phyloP scores from a whole-genome alignment of 805 yeast genomes.

The Lipomyces sp. region DNA sequence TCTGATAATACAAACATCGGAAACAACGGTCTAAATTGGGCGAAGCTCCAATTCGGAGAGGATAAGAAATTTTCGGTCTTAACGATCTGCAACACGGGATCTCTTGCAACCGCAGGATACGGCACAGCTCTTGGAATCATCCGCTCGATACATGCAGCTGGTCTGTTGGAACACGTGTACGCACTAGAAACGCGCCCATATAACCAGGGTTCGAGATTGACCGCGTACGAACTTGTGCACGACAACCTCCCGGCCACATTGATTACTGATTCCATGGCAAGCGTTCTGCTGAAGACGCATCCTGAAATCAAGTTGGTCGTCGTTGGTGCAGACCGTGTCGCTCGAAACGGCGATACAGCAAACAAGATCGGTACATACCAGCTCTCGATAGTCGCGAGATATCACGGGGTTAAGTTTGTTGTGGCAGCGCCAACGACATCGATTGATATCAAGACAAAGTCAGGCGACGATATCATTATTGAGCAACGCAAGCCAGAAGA shows the following conservation, averaged over 20 bases:
- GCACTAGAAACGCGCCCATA: conserved; percentile 95
- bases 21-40: conserved; percentile 71
- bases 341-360: conserved; percentile 90
- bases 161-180: conserved; percentile 58
- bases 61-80: conserved; percentile 73
- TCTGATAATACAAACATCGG: conserved; percentile 78
- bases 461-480: conserved; percentile 75
- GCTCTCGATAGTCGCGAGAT: conserved; percentile 68
- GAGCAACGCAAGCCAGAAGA: conserved; percentile 86
- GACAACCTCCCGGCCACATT: conserved; percentile 85
- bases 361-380: conserved; percentile 96
- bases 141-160: conserved; percentile 56
- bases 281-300: conserved; percentile 57
- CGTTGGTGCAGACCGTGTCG: conserved; percentile 95
- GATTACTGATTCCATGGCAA: conserved; percentile 88
- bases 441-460: conserved; percentile 61
- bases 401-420: conserved; percentile 69
- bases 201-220: conserved; percentile 91
- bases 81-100: conserved; percentile 95
- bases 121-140: conserved; percentile 96
- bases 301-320: conserved; percentile 83
- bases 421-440: conserved; percentile 97
- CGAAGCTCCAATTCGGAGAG: conserved; percentile 44
- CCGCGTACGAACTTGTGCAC: conserved; percentile 84
- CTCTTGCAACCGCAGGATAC: conserved; percentile 94